Evolutionary conservation across 768 basidiomycete genomes (phyloP).

Genomic region (Tubosaeta sp.): DNA sequence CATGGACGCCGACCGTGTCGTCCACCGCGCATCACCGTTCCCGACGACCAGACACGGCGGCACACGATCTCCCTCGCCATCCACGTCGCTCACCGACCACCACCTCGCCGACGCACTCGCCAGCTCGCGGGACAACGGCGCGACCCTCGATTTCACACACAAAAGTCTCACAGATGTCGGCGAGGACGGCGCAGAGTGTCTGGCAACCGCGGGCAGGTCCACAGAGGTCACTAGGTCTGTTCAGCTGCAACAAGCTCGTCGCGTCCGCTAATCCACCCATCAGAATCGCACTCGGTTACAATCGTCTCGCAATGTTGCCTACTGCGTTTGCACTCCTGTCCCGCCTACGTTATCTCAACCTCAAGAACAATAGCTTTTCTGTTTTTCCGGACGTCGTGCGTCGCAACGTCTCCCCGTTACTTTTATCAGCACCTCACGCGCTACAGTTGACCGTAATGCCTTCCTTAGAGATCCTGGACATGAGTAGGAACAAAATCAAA

Average conservation of each 20-base stretch:
- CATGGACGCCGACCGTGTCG: slow-evolving; percentile 28
- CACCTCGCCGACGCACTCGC: slow-evolving; percentile 63
- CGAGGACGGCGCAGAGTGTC: slow-evolving; percentile 67
- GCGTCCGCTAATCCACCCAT: slow-evolving; percentile 7
- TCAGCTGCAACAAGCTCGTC: slow-evolving; percentile 4
- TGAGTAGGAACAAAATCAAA: slow-evolving; percentile 89
- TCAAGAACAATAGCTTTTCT: slow-evolving; percentile 79
- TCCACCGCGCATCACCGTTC: slow-evolving; percentile 28
- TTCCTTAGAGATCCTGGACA: slow-evolving; percentile 88
- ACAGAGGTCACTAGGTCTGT: slow-evolving; percentile 59
- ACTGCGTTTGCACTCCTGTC: slow-evolving; percentile 68
- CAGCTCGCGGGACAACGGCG: slow-evolving; percentile 70
- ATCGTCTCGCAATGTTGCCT: slow-evolving; percentile 75
- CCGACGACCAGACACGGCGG: slow-evolving; percentile 20
- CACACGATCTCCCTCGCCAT: slow-evolving; percentile 28
- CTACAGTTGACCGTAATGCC: slow-evolving; percentile 76
- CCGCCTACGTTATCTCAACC: slow-evolving; percentile 78
- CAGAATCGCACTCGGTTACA: slow-evolving; percentile 85
- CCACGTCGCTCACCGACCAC: slow-evolving; percentile 46
- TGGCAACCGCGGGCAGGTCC: slow-evolving; percentile 56
- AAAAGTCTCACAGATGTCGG: slow-evolving; percentile 74
- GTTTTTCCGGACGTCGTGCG: slow-evolving; percentile 85
- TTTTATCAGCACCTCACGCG: slow-evolving; percentile 7
- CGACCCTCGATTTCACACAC: slow-evolving; percentile 82
- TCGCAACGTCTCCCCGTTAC: slow-evolving; percentile 15